phyloP scores from a whole-genome alignment of 805 yeast genomes.

The Yarrowia sp. region DNA sequence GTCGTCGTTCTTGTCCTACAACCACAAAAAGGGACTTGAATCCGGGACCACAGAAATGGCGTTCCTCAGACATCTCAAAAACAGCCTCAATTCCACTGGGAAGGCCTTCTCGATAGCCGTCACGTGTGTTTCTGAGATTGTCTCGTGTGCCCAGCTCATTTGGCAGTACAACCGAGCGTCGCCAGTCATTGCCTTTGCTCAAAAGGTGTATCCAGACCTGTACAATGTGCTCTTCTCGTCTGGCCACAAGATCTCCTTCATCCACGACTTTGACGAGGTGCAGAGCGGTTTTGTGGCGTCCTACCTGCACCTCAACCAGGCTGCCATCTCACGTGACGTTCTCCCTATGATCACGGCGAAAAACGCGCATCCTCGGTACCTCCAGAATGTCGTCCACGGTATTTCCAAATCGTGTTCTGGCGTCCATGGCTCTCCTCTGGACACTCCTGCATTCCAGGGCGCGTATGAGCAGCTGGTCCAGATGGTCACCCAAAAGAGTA shows the following conservation, averaged over 20 bases:
- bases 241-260: constrained; percentile 25
- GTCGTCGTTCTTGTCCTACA: constrained; percentile 4
- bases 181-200: constrained; percentile 21
- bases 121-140: constrained; percentile 35
- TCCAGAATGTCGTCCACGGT: constrained; percentile 28
- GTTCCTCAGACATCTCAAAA: constrained; percentile 19
- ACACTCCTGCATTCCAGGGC: not conserved
- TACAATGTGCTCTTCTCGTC: constrained; percentile 20
- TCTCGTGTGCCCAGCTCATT: constrained; percentile 32
- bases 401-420: constrained; percentile 31
- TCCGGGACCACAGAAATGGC: constrained; percentile 21
- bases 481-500: constrained; percentile 25
- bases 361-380: constrained; percentile 17
- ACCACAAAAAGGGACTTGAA: constrained; percentile 6
- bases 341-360: constrained; percentile 21
- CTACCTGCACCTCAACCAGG: constrained; percentile 26
- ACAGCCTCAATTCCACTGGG: constrained; percentile 35
- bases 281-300: constrained; percentile 30
- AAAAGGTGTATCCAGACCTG: constrained; percentile 25
- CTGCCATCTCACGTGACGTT: constrained; percentile 8
- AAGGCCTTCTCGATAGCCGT: constrained; percentile 29
- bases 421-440: constrained; percentile 23
- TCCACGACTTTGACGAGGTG: constrained; percentile 23
- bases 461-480: constrained; percentile 24
- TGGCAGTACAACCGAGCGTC: constrained; percentile 24